phyloP scores from a whole-genome alignment of 352 stramenopile genomes.

The Pythium folliculosum region DNA sequence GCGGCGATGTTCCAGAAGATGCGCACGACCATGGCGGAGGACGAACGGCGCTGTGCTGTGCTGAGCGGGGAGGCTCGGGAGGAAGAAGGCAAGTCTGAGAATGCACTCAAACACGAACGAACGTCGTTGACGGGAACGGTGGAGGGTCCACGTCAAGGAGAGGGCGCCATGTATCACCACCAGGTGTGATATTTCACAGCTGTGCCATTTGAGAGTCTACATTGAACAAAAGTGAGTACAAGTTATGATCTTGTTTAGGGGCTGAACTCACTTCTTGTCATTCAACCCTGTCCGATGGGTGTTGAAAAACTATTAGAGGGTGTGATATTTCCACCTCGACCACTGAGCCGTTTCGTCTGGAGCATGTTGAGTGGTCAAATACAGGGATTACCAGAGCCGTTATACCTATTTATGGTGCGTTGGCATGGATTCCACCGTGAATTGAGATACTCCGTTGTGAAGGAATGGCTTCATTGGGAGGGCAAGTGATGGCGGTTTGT shows the following conservation, averaged over 20 bases:
- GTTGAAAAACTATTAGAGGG: not conserved
- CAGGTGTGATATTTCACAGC: conserved; percentile 4
- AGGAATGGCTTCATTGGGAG: not conserved
- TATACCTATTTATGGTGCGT: no score
- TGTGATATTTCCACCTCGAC: conserved; percentile 1
- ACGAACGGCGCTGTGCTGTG: not conserved
- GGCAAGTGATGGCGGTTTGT: not conserved
- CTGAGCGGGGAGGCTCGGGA: not conserved
- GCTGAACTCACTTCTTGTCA: not conserved
- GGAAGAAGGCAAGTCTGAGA: not conserved
- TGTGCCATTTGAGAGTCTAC: not conserved
- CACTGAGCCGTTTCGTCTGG: not conserved
- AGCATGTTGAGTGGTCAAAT: not conserved
- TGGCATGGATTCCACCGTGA: no score
- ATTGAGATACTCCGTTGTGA: no score
- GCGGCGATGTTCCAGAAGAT: conserved; percentile 72
- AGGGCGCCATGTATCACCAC: not conserved
- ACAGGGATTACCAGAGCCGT: no score
- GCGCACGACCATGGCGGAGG: conserved; percentile 58
- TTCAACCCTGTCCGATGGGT: not conserved
- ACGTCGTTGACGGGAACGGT: not conserved
- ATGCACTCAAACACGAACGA: not conserved
- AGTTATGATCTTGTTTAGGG: no score
- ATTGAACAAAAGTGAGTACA: not conserved
- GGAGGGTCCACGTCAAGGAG: not conserved